Base-by-base conservation (phyloP, 2,329 filamentous ascomycete genomes). In the Mycocentrospora acerina region DNA sequence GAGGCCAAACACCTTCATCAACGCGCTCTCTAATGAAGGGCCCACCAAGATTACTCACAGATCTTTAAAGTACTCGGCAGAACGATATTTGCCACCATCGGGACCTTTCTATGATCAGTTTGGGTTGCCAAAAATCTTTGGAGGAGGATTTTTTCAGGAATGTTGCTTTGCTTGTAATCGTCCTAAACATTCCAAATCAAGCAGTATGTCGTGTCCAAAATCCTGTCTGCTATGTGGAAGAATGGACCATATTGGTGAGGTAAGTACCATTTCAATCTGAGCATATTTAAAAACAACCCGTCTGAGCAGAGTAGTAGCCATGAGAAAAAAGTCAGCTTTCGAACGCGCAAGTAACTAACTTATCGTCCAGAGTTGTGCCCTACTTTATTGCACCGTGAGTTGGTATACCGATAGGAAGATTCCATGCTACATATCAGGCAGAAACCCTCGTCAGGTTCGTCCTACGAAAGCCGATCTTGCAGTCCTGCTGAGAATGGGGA, bases 61-160 rank as follows among this genome's bases (percentile, higher is more conserved):
- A 5, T n/a, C 13, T 17, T 18, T 12, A 14, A n/a, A 13, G 9
- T 14, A 5, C 17, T 11, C 12, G 4, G 29, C 17, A 14, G 18
- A 32, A 22, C 7, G 19, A 10, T 36, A 36, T 14, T 17, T 36
- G n/a, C 33, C 33, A 7, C 33, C 33, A 4, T 12, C 16, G 8
- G 35, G 28, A 9, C 28, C 35, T 14, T 31, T 24, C 15, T 26
- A 31, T 7, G 35, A 37, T 19, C 28, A 37, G 13, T 29, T 29
- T 13, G n/a, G n/a, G 12, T 28, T 37, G 12, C 13, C 15, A 9
- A 9, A 9, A 12, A 26, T 30, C 11, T 24, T 37, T 26, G 28
- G 28, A 7, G 4, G 13, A 8, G 18, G 19, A 2, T 37, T 37
- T 22, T 25, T 29, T 10, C 6, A 30, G 3, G 27, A 30, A 8